Base-by-base conservation (phyloP, 2,329 filamentous ascomycete species). In the Botrytis sinoallii region DNA sequence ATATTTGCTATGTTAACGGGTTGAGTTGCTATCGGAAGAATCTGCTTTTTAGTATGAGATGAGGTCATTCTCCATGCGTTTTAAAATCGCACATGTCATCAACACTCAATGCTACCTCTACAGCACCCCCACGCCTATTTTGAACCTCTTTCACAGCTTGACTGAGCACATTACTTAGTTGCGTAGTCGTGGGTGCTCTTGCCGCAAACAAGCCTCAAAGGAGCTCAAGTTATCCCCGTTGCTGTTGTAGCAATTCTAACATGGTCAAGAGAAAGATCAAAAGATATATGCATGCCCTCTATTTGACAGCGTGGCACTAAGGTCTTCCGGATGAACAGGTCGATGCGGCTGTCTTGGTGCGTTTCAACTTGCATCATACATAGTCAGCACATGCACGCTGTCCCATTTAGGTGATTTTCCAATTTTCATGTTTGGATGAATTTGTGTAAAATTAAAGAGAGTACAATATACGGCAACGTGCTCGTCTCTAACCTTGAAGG, bases 61-160 rank as follows among this genome's bases (percentile, higher is more conserved):
- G 9, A 48, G n/a, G 16, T 9, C 6, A 59, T 9, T 35, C 55
- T 59, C 29, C 1, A 59, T n/a, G n/a, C 29, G n/a, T 55, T 16
- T 16, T 40, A 0, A 4, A 70, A 32, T 70, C 20, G 3, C 40
- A n/a, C 29, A 16, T 57, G 6, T 48, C n/a, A 70, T 60, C 67
- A 60, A 70, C 52, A 70, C 25, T 44, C n/a, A n/a, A 32, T 7
- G n/a, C 52, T 29, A 46, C 67, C 25, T 66, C n/a, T 57, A 72
- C 38, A 42, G 60, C 48, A 65, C 48, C 38, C 22, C 38, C 48
- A 20, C 48, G 20, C n/a, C 48, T 48, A 42, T 25, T 44, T 22
- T 42, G 32, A 9, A 72, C 44, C 6, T 55, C 46, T 18, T 52
- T 14, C 22, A 48, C 48, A 59, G 61, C 61, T 8, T 65, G 18